Conservation (phyloP, 2,329 filamentous ascomycete genomes). For the Xylariaceae sp. region DNA sequence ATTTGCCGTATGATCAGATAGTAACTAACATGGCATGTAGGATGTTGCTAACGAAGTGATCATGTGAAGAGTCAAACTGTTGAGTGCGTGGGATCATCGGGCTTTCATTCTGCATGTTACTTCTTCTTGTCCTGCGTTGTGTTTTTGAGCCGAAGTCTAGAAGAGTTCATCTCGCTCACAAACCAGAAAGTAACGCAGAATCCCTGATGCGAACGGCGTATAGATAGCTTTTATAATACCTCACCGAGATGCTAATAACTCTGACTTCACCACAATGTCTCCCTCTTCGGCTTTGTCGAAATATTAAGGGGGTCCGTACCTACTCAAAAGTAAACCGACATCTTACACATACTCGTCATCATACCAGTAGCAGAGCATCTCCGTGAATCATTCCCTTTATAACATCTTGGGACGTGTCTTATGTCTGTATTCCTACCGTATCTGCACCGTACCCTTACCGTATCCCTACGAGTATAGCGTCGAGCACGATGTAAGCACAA, state of each 20-base stretch:
- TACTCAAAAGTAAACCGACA: too few relatives aligned
- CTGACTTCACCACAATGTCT: background rate
- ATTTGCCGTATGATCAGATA: slow-evolving; percentile 26
- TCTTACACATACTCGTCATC: too few relatives aligned
- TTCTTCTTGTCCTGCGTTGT: slow-evolving; percentile 11
- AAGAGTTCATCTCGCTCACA: background rate
- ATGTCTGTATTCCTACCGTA: too few relatives aligned
- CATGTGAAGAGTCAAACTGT: slow-evolving; percentile 57
- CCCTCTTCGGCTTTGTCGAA: background rate
- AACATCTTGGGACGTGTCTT: too few relatives aligned
- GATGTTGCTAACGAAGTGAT: slow-evolving; percentile 85
- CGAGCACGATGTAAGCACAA: too few relatives aligned
- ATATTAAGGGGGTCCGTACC: too few relatives aligned
- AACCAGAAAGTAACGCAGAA: slow-evolving; percentile 1
- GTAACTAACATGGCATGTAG: slow-evolving; percentile 37
- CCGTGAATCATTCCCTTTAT: too few relatives aligned
- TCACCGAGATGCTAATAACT: background rate
- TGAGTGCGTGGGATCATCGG: background rate
- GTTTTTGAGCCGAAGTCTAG: slow-evolving; percentile 7
- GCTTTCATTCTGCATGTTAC: background rate
- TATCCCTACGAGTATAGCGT: too few relatives aligned
- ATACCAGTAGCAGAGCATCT: too few relatives aligned
- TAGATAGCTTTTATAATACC: background rate
- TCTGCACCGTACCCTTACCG: too few relatives aligned
- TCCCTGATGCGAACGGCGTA: slow-evolving; percentile 11